Conservation (phyloP, 306 rosid genomes). For the Cicer pinnatifidum region DNA sequence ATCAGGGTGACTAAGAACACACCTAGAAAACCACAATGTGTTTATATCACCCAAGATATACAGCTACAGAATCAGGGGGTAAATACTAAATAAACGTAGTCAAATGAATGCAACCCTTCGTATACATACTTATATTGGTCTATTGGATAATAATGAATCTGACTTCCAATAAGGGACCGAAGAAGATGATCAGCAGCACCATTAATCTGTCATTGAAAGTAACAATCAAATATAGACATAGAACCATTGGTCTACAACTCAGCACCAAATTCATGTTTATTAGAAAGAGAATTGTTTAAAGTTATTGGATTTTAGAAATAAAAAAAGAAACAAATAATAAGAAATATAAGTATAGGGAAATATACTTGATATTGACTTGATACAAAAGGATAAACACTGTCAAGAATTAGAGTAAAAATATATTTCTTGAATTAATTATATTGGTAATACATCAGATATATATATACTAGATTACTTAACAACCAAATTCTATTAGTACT, state of each 20-base stretch:
- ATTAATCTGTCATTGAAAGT: constrained; percentile 68
- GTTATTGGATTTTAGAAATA: too few species aligned
- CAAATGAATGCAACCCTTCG: constrained; percentile 18
- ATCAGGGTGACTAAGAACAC: constrained; percentile 73
- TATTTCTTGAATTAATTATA: too few species aligned
- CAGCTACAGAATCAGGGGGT: constrained; percentile 15
- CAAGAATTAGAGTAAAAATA: too few species aligned
- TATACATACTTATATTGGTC: constrained; percentile 78
- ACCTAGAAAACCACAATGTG: constrained; percentile 56
- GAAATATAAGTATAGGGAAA: too few species aligned
- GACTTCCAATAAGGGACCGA: constrained; percentile 90
- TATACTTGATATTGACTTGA: too few species aligned
- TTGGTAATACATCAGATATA: too few species aligned
- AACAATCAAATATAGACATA: constrained; percentile 36
- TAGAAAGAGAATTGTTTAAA: constrained; percentile 15
- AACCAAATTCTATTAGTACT: too few species aligned
- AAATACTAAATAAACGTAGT: constrained; percentile 13
- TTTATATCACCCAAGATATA: constrained; percentile 31
- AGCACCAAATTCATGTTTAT: constrained; percentile 26
- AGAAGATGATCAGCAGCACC: constrained; percentile 99
- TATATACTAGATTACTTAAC: too few species aligned
- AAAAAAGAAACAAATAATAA: too few species aligned
- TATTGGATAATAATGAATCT: constrained; percentile 90
- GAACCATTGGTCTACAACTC: constrained; percentile 21
- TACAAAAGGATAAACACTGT: too few species aligned